Percentiles rank a stretch among this genome's conserved stretches.
Conservation (phyloP, 2,329 filamentous ascomycete species). For the Aspergillus puulaauensis region DNA sequence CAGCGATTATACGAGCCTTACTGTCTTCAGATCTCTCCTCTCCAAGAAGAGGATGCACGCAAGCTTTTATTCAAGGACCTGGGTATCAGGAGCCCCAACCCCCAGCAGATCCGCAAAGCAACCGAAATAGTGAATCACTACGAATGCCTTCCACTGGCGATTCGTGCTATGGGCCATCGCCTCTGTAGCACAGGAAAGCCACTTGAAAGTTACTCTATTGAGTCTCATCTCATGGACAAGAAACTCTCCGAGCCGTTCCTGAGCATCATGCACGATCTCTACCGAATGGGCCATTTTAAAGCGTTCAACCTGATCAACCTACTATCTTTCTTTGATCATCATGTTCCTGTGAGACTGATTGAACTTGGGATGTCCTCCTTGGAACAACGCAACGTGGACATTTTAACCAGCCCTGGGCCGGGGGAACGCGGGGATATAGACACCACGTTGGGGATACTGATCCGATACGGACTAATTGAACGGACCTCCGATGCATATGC, state of each 20-base stretch:
- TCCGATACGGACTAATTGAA: slow-evolving; percentile 48
- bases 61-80: slow-evolving; percentile 63
- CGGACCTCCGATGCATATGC: slow-evolving; percentile 36
- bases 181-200: slow-evolving; percentile 62
- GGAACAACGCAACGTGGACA: slow-evolving; percentile 32
- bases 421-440: slow-evolving; percentile 44
- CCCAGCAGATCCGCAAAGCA: slow-evolving; percentile 57
- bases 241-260: slow-evolving; percentile 52
- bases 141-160: slow-evolving; percentile 65
- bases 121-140: slow-evolving; percentile 65
- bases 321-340: slow-evolving; percentile 64
- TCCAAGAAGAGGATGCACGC: slow-evolving; percentile 59
- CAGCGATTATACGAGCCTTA: slow-evolving; percentile 60
- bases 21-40: slow-evolving; percentile 56
- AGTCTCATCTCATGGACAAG: slow-evolving; percentile 56
- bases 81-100: slow-evolving; percentile 56
- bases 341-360: slow-evolving; percentile 66
- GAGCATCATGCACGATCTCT: slow-evolving; percentile 49
- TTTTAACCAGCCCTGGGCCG: slow-evolving; percentile 35
- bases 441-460: slow-evolving; percentile 45
- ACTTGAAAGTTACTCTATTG: slow-evolving; percentile 57
- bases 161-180: slow-evolving; percentile 64
- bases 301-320: slow-evolving; percentile 66
- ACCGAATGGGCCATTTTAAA: slow-evolving; percentile 43
- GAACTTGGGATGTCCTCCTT: slow-evolving; percentile 49